phyloP scores from a whole-genome alignment of 441 rosid species.

The Populus trichocarpa region DNA sequence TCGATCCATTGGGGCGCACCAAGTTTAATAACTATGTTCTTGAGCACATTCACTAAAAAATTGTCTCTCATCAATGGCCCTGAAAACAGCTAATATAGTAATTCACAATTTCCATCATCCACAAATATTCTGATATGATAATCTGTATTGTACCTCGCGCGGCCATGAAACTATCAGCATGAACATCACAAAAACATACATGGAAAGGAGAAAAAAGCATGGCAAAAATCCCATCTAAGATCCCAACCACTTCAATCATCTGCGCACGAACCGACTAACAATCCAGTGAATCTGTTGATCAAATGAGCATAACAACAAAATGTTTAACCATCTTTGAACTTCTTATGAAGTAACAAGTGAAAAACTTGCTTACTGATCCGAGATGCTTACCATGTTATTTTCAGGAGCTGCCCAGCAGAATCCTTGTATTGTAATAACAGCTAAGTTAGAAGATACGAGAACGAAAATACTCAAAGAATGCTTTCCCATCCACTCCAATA shows the following conservation, averaged over 20 bases:
- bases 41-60: background rate
- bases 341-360: background rate
- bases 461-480: slow-evolving; percentile 31
- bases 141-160: background rate
- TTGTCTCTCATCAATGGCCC: background rate
- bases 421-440: slow-evolving; percentile 25
- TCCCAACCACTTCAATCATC: background rate
- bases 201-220: background rate
- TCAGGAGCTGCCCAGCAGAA: slow-evolving; percentile 23
- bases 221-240: background rate
- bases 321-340: background rate
- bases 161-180: background rate
- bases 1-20: no score
- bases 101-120: background rate
- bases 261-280: slow-evolving; percentile 14
- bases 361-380: background rate
- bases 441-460: slow-evolving; percentile 22
- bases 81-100: background rate
- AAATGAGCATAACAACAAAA: background rate
- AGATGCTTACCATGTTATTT: slow-evolving; percentile 22
- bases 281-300: slow-evolving; percentile 25
- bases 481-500: slow-evolving; percentile 35
- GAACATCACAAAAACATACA: background rate
- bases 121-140: background rate
- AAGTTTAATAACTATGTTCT: no score